Percentiles rank a stretch among this genome's conserved stretches.
Conservation (phyloP, 768 basidiomycete species). For the Mycena crocata region DNA sequence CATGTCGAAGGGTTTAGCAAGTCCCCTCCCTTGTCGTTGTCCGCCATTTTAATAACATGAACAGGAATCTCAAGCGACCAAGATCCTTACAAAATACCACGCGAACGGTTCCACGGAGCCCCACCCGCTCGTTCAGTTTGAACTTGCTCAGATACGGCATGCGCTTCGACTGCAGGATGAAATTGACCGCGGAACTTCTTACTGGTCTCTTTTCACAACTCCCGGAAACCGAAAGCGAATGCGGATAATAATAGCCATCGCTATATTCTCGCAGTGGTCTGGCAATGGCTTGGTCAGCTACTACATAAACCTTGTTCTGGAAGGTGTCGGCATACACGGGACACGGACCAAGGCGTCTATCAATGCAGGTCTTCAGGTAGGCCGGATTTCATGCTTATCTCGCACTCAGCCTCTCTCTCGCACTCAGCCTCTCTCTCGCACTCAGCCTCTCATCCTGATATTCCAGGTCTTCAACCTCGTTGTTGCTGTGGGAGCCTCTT, state of each 20-base stretch:
- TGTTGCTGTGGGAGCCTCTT: conserved; percentile 67
- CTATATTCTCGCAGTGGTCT: conserved; percentile 82
- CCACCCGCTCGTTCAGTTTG: conserved; percentile 68
- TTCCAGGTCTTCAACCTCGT: conserved; percentile 72
- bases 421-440: too few relatives aligned
- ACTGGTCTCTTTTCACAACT: conserved; percentile 65
- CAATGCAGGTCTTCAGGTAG: conserved; percentile 71
- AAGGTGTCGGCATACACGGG: conserved; percentile 69
- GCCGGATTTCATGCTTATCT: neutral
- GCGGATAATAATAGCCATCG: conserved; percentile 73
- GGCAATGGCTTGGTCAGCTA: conserved; percentile 73
- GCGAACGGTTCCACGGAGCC: conserved; percentile 68
- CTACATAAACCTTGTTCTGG: conserved; percentile 77
- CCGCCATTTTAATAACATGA: neutral
- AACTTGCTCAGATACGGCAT: conserved; percentile 76
- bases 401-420: too few relatives aligned
- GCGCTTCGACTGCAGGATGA: conserved; percentile 74
- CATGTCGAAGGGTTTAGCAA: conserved; percentile 67
- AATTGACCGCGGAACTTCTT: conserved; percentile 60
- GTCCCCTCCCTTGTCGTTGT: conserved; percentile 23
- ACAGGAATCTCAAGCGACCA: conserved; percentile 68
- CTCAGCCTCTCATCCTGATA: conserved; percentile 2
- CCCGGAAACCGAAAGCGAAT: conserved; percentile 78
- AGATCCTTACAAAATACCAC: conserved; percentile 78
- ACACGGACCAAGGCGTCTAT: conserved; percentile 68